Conservation (phyloP, 2,329 filamentous ascomycete species). For the Diaporthe ilicicola region DNA sequence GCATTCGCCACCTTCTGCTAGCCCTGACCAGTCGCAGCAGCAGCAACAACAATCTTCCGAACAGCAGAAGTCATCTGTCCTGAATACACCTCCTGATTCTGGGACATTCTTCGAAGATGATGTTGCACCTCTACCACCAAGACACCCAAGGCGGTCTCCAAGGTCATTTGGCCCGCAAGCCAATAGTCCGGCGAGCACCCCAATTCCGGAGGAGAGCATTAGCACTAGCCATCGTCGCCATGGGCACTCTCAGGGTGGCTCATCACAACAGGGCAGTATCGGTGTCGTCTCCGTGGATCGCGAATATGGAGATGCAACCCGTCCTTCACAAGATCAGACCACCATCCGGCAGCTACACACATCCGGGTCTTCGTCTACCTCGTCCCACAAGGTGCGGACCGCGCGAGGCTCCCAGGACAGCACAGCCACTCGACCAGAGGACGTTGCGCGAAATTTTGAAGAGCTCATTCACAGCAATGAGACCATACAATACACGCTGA, state of each 20-base stretch:
- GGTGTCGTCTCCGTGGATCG: slow-evolving; percentile 51
- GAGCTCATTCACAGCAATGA: slow-evolving; percentile 83
- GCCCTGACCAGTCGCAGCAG: slow-evolving; percentile 19
- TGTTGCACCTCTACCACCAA: slow-evolving; percentile 43
- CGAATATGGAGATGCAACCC: slow-evolving; percentile 44
- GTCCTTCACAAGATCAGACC: slow-evolving; percentile 34
- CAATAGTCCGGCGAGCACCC: slow-evolving; percentile 24
- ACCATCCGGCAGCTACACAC: slow-evolving; percentile 51
- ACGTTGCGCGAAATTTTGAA: slow-evolving; percentile 76
- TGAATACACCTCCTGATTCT: slow-evolving; percentile 42
- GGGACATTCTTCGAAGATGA: slow-evolving; percentile 46
- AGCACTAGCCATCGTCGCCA: slow-evolving; percentile 36
- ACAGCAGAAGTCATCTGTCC: slow-evolving; percentile 46
- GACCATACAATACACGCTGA: slow-evolving; percentile 84
- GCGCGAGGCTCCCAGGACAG: slow-evolving; percentile 68
- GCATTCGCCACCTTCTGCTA: slow-evolving; percentile 37
- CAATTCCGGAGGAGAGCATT: slow-evolving; percentile 40
- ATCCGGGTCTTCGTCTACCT: slow-evolving; percentile 61
- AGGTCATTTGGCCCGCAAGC: slow-evolving; percentile 15
- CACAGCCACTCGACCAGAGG: slow-evolving; percentile 56
- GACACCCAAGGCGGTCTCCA: slow-evolving; percentile 26
- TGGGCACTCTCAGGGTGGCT: slow-evolving; percentile 14
- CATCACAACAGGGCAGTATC: slow-evolving; percentile 41
- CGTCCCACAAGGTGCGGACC: slow-evolving; percentile 59
- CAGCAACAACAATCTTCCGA: slow-evolving; percentile 30